Percentiles rank a stretch among this genome's conserved stretches.
These are phyloP conservation scores for Sarocladiaceae sp. DNA, from an alignment of 2,329 filamentous ascomycete genomes.

Conservation along the genomic window DNA sequence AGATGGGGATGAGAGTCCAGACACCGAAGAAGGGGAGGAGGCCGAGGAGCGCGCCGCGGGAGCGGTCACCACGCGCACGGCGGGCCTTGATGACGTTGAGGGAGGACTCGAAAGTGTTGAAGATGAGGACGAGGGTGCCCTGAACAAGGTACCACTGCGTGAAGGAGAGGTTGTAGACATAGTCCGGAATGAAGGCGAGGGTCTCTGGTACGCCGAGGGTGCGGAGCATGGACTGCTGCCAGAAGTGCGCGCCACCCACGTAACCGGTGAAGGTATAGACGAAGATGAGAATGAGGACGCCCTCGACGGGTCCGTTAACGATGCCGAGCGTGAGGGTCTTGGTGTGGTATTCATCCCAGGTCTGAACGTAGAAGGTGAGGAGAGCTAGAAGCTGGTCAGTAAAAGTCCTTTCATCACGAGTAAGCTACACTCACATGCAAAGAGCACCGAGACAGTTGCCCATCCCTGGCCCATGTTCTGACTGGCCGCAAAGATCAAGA, in stretches of 20 bases:
- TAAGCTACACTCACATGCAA: conserved; percentile 57
- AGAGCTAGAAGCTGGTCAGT: conserved; percentile 48
- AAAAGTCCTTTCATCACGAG: neutral
- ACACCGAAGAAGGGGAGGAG: conserved; percentile 73
- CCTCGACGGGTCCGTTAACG: conserved; percentile 91
- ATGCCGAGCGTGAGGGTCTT: conserved; percentile 89
- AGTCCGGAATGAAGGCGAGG: conserved; percentile 56
- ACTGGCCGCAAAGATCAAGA: conserved; percentile 82
- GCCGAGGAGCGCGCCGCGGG: conserved; percentile 70
- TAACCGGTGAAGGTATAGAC: conserved; percentile 81
- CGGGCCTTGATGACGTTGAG: conserved; percentile 80
- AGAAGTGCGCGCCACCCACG: conserved; percentile 85
- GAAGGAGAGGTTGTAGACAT: conserved; percentile 74
- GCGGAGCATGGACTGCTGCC: conserved; percentile 75
- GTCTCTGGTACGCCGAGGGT: conserved; percentile 62
- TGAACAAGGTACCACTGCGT: conserved; percentile 91
- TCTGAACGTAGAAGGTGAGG: conserved; percentile 97
- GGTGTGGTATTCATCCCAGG: conserved; percentile 99
- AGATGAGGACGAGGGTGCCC: conserved; percentile 71
- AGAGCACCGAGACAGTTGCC: conserved; percentile 77
- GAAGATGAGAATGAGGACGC: conserved; percentile 73
- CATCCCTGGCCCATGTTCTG: conserved; percentile 93
- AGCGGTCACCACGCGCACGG: conserved; percentile 63
- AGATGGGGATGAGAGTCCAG: conserved; percentile 71
- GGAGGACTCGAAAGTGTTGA: conserved; percentile 76